A percentile compares a stretch with the other conserved stretches of the same genome.
These are phyloP conservation scores for Oryza meridionalis DNA, from an alignment of 176 grass and related monocot genomes.

Conservation along the genomic window DNA sequence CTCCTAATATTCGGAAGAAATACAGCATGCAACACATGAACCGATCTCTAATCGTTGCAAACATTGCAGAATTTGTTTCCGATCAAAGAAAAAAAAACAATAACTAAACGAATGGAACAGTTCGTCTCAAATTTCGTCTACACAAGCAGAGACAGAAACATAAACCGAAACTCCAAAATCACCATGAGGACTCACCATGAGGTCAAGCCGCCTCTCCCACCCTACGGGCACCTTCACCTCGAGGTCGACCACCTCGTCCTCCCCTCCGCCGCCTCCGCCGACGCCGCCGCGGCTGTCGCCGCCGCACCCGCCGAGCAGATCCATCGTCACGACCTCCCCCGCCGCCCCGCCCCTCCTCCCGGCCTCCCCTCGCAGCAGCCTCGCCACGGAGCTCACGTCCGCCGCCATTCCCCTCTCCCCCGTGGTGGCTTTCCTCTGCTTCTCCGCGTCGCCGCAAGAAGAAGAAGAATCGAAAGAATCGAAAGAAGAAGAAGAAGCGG, in stretches of 20 bases:
- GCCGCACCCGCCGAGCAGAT: conserved; percentile 55
- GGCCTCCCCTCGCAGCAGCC: conserved; percentile 51
- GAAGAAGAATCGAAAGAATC: neutral
- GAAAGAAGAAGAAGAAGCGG: neutral
- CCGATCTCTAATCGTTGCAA: neutral
- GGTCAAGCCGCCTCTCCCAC: conserved; percentile 60
- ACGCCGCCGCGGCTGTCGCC: neutral
- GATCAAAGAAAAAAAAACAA: neutral
- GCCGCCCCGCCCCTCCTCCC: conserved; percentile 35
- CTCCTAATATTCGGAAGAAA: neutral
- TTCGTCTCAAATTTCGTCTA: neutral
- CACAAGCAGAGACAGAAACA: neutral
- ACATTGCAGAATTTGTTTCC: neutral
- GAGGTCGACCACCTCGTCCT: conserved; percentile 54
- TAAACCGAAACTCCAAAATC: neutral
- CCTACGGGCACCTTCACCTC: conserved; percentile 53
- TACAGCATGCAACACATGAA: neutral
- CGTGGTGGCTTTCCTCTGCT: neutral
- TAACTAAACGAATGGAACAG: neutral
- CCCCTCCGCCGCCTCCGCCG: neutral
- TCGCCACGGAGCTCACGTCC: conserved; percentile 55
- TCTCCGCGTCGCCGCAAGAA: neutral
- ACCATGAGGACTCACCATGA: conserved; percentile 40
- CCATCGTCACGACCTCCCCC: conserved; percentile 65
- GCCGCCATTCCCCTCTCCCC: conserved; percentile 36